Conservation (phyloP, 805 yeast species). For the Candida hungchunana region DNA sequence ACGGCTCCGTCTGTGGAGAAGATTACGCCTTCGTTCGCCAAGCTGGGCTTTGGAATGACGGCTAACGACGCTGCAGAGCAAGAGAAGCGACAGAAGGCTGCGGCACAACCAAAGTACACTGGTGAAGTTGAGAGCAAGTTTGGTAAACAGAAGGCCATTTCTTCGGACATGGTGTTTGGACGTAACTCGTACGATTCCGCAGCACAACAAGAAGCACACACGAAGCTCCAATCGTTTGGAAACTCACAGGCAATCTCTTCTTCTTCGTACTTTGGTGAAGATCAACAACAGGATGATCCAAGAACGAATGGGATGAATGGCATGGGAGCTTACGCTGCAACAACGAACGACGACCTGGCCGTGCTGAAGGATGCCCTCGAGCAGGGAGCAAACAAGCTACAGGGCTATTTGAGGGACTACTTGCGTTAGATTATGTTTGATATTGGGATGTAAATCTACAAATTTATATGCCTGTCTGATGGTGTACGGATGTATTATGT, state of each 20-base stretch:
- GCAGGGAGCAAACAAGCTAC: constrained; percentile 87
- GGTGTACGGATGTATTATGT: no score
- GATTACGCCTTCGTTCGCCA: constrained; percentile 69
- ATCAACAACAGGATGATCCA: constrained; percentile 44
- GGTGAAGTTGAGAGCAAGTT: constrained; percentile 74
- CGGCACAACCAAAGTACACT: constrained; percentile 58
- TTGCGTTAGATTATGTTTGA: no score
- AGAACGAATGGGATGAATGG: constrained; percentile 32
- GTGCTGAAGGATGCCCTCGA: constrained; percentile 89
- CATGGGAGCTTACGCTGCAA: constrained; percentile 63
- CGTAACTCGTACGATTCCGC: constrained; percentile 77
- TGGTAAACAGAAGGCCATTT: constrained; percentile 89
- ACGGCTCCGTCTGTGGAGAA: constrained; percentile 32
- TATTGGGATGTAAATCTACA: background rate
- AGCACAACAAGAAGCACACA: constrained; percentile 73
- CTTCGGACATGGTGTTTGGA: constrained; percentile 93
- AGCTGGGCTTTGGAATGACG: constrained; percentile 87
- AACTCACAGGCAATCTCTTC: constrained; percentile 93
- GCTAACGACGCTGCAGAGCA: constrained; percentile 51
- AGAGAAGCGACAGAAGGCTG: constrained; percentile 39
- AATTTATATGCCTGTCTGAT: background rate
- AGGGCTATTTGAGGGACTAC: constrained; percentile 83
- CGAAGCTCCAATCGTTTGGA: constrained; percentile 74
- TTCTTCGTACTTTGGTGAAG: constrained; percentile 87
- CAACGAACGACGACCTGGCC: constrained; percentile 85